Conservation (phyloP, 78 protist genomes). For the Mastigamoeba balamuthi region DNA sequence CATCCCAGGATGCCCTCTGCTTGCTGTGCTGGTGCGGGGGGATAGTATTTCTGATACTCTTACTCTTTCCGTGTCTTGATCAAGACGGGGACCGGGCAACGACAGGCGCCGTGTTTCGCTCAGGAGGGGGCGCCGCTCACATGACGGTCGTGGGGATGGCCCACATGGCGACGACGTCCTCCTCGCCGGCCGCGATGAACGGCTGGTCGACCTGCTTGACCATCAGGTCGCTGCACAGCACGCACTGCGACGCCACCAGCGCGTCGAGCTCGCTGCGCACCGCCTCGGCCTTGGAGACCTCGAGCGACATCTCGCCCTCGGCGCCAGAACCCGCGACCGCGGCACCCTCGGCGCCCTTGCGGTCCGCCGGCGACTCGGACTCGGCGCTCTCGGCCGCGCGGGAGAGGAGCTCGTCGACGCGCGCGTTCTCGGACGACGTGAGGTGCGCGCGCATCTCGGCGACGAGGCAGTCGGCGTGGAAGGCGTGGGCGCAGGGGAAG, state of each 20-base stretch:
- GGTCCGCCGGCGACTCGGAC: background rate
- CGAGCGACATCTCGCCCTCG: background rate
- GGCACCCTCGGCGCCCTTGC: background rate
- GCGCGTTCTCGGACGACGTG: background rate
- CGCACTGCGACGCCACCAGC: conserved; percentile 60
- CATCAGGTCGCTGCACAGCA: conserved; percentile 64
- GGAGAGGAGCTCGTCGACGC: background rate
- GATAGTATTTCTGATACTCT: no score
- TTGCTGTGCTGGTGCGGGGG: no score
- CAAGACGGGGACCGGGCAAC: no score
- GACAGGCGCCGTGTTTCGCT: no score
- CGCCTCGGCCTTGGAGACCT: conserved; percentile 15
- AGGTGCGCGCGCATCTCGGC: background rate
- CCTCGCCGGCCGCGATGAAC: conserved; percentile 44
- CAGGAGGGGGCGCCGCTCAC: no score
- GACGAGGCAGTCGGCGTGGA: conserved; percentile 76
- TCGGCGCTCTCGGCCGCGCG: background rate
- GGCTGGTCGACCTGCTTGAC: conserved; percentile 57
- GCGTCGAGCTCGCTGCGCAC: conserved; percentile 49
- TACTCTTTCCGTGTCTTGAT: no score
- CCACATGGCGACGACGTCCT: conserved; percentile 1
- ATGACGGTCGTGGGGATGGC: background rate
- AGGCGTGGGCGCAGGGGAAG: conserved; percentile 82
- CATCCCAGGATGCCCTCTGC: no score
- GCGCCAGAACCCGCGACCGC: no score